Percentiles rank a stretch among this genome's conserved stretches.
Evolutionary conservation across 169 alveolate genomes (phyloP).

Genomic region (Plasmodium malariae): DNA sequence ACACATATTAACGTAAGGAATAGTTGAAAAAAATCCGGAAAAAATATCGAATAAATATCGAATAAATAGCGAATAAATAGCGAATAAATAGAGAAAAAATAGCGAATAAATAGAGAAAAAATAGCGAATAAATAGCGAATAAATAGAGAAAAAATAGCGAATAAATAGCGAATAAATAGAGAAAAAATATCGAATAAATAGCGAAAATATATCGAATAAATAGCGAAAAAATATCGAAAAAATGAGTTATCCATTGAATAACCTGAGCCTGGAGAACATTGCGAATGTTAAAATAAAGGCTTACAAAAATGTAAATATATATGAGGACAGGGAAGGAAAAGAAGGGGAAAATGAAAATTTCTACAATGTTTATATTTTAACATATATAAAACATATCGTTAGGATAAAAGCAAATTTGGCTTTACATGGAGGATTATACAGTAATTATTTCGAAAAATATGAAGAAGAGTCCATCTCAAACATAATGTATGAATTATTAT

Average conservation of each 20-base stretch:
- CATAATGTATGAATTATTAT: conserved; percentile 37
- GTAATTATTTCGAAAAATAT: conserved; percentile 68
- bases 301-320: conserved; percentile 27
- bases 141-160: too few species aligned
- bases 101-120: too few species aligned
- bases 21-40: too few species aligned
- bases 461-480: conserved; percentile 70
- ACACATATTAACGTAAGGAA: too few species aligned
- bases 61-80: too few species aligned
- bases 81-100: too few species aligned
- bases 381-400: conserved; percentile 68
- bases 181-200: too few species aligned
- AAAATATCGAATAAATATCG: too few species aligned
- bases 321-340: conserved; percentile 9
- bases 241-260: conserved; percentile 31
- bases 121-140: too few species aligned
- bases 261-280: conserved; percentile 36
- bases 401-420: conserved; percentile 67
- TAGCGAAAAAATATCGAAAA: background rate
- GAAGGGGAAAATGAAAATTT: conserved; percentile 13
- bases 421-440: conserved; percentile 65
- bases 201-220: too few species aligned
- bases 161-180: too few species aligned
- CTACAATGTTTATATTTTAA: conserved; percentile 51
- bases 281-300: conserved; percentile 74